These are phyloP conservation scores for Schoenoplectus triqueter DNA, from an alignment of 202 grass and related monocot genomes.

Conservation along the genomic window DNA sequence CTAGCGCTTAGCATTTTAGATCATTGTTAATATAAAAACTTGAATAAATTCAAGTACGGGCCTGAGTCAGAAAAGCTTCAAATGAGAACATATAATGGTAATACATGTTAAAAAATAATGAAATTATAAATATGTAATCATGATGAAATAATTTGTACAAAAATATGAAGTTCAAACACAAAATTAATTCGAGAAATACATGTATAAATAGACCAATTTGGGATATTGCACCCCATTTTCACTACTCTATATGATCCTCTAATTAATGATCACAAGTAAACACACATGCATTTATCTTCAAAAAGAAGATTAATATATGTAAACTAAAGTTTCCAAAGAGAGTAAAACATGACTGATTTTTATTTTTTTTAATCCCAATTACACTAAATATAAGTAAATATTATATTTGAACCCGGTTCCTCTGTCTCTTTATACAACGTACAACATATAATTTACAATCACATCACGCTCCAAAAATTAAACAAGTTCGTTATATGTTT, in stretches of 20 bases:
- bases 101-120: no score
- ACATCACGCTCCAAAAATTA: conserved; percentile 4
- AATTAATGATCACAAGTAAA: no score
- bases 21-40: not conserved
- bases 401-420: not conserved
- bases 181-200: no score
- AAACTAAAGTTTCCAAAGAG: not conserved
- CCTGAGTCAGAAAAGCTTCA: no score
- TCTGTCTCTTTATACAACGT: not conserved
- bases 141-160: no score
- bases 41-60: not conserved
- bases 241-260: no score
- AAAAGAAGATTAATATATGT: not conserved
- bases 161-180: no score
- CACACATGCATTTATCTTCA: not conserved
- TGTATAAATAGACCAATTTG: no score
- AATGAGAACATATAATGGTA: no score
- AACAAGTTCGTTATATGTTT: not conserved
- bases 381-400: no score
- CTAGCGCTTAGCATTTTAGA: not conserved
- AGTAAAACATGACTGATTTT: not conserved
- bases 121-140: no score
- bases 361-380: not conserved
- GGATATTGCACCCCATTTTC: no score
- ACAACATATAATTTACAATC: conserved; percentile 4